Evolutionary conservation across 2,329 filamentous ascomycete species (phyloP), one percentile per base, ranked within the genome.

Genomic region (Ceratocystis eucalypticola): DNA sequence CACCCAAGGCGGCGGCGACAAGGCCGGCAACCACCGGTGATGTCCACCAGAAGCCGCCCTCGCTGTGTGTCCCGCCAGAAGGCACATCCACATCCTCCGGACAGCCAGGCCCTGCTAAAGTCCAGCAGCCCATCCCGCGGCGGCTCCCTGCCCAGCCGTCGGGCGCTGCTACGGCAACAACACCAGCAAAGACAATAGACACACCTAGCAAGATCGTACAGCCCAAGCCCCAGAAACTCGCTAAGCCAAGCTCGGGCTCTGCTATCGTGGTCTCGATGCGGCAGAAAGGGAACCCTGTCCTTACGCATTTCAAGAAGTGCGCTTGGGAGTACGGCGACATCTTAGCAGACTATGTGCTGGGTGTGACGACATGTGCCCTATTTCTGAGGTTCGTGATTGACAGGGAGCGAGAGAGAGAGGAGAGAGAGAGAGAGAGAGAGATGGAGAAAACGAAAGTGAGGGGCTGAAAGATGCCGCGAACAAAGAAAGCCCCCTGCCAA

Each of bases 321-420:
- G 84, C 91, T 0, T 99, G 94, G 94, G 94, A 99, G 76, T 97
- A 96, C 75, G 92, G 90, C 69, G 93, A 97, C 72, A 96, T 96
- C n/a, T 87, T 88, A 1, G 90, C 93, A 41, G 94, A 99, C 77
- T 99, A 95, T 74, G 88, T 93, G 7, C 80, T 97, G 28, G 93
- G 94, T 0, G 74, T 83, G 53, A 96, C 91, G 0, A 96, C 92
- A 5, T 96, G 93, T 72, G 92, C 90, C 0, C 81, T 99, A 4
- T 99, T 97, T 74, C 79, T 99, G 53, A 95, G 79, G 79, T 79
- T 61, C 53, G 70, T 69, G 7, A 61, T 28, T 64, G 22, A 28
- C 7, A 62, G 53, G 1, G 7, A 12, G 48, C 5, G 48, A 41
- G 10, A 41, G 37, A 41, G 12, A 41, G 37, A 41, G 10, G 10